Evolutionary conservation across 352 stramenopile species (phyloP), one percentile per base, ranked within the genome.

Genomic region (Phytophthora pseudosyringae): DNA sequence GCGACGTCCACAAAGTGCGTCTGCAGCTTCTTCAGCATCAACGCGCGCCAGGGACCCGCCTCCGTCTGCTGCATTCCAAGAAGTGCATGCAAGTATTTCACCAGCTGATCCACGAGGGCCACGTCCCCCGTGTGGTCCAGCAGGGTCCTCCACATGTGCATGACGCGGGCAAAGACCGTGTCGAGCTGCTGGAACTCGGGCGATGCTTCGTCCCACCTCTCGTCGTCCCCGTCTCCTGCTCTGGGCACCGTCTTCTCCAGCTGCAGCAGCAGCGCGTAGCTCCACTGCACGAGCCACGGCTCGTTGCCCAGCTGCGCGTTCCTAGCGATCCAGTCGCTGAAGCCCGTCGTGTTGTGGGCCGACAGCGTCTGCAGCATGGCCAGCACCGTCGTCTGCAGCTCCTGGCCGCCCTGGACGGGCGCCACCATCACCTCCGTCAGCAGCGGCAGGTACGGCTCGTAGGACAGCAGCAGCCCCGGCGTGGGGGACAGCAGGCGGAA

Each of bases 1-100:
- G 83, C 83, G 12, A 90, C 76, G 53, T 90, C 80, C 15, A 92
- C 80, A 70, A 92, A 92, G 40, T 90, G 81, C 16, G 63, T 39
- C 68, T 90, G 79, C n/a, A 90, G 15, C 29, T 81, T 86, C 47
- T 73, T 82, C 1, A 74, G 41, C 31, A 81, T 28, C 7, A 87
- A 28, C 3, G 29, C 26, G 8, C 52, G 50, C 68, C 74, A 83
- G 40, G 76, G 66, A 9, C 56, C 35, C 2, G 5, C 16, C 3
- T 52, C 47, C 10, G 59, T 33, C n/a, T 74, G 43, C 35, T 61
- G 45, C n/a, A 54, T 51, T n/a, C 21, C 21, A 21, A 79, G 35
- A 39, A 85, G 29, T 13, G 73, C 57, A 0, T 71, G 50, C 18
- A 85, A 21, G 7, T 50, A 74, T 16, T 62, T 62, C 1, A 87